Evolutionary conservation across 345 rosid genomes (phyloP).

Genomic region (Rhodamnia argentea): DNA sequence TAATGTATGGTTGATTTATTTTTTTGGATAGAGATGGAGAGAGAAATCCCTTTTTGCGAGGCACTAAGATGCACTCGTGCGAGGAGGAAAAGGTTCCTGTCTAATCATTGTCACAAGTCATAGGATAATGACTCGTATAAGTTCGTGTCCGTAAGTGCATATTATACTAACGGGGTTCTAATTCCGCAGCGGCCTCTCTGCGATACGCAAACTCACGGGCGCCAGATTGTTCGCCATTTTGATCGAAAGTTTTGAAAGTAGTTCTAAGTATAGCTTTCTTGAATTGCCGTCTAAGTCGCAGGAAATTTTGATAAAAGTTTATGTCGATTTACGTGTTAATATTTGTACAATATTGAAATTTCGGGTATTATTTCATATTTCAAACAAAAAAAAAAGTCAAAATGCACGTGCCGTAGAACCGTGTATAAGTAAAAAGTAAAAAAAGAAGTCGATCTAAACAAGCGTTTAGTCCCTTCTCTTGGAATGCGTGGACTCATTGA

Average conservation of each 20-base stretch:
- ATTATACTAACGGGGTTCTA: not conserved
- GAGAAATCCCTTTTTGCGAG: not conserved
- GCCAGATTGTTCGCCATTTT: not conserved
- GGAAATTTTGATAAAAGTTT: not conserved
- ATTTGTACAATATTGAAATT: not conserved
- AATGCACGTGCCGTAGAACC: not conserved
- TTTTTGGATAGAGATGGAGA: not conserved
- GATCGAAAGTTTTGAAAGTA: not conserved
- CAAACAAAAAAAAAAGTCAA: not conserved
- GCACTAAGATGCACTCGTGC: slow-evolving; percentile 25
- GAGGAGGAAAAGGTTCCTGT: slow-evolving; percentile 2
- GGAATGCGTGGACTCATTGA: not conserved
- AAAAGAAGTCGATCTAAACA: not conserved
- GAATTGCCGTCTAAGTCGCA: not conserved
- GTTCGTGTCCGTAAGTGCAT: not conserved
- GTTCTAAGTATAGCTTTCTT: not conserved
- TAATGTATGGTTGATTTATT: not conserved
- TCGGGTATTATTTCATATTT: not conserved
- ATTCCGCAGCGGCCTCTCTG: not conserved
- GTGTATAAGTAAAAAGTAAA: not conserved
- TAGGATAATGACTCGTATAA: slow-evolving; percentile 2
- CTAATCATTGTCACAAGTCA: slow-evolving; percentile 17
- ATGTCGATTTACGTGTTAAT: not conserved
- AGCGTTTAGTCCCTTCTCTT: not conserved
- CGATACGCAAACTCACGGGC: not conserved